Conservation (phyloP, 345 rosid genomes). For the Populus davidiana region DNA sequence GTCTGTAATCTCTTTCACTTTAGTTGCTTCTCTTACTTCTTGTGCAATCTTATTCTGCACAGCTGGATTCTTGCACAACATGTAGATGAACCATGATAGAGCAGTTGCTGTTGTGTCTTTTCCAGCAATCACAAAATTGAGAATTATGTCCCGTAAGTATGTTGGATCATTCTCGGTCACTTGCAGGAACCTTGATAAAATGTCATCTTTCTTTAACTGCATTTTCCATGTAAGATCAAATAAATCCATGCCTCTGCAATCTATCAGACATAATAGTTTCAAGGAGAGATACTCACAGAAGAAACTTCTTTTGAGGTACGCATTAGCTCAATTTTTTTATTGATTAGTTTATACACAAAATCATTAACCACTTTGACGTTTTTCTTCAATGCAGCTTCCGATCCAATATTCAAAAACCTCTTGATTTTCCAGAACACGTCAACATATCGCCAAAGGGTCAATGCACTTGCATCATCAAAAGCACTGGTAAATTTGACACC, state of each 20-base stretch:
- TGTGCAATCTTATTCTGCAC: conserved; percentile 30
- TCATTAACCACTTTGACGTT: conserved; percentile 34
- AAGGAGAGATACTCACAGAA: background rate
- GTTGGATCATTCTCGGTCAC: conserved; percentile 43
- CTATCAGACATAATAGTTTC: too few relatives aligned
- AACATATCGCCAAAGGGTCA: conserved; percentile 34
- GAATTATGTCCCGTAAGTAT: conserved; percentile 45
- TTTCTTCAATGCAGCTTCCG: conserved; percentile 38
- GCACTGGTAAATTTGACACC: conserved; percentile 26
- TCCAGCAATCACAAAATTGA: conserved; percentile 44
- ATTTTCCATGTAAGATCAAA: too few relatives aligned
- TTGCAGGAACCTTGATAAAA: conserved; percentile 42
- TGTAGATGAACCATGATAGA: conserved; percentile 44
- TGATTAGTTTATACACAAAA: conserved; percentile 29
- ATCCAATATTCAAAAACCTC: conserved; percentile 37
- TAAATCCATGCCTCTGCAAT: too few relatives aligned
- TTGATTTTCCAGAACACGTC: conserved; percentile 35
- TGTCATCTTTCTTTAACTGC: conserved; percentile 37
- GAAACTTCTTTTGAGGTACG: background rate
- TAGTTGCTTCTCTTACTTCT: conserved; percentile 24
- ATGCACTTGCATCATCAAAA: conserved; percentile 38
- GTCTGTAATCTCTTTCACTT: background rate
- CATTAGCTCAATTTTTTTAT: too few relatives aligned
- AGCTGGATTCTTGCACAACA: conserved; percentile 32
- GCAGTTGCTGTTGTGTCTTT: conserved; percentile 37